Conservation (phyloP, 108 stramenopile genomes). For the Cyclostephanos tholiformis region DNA sequence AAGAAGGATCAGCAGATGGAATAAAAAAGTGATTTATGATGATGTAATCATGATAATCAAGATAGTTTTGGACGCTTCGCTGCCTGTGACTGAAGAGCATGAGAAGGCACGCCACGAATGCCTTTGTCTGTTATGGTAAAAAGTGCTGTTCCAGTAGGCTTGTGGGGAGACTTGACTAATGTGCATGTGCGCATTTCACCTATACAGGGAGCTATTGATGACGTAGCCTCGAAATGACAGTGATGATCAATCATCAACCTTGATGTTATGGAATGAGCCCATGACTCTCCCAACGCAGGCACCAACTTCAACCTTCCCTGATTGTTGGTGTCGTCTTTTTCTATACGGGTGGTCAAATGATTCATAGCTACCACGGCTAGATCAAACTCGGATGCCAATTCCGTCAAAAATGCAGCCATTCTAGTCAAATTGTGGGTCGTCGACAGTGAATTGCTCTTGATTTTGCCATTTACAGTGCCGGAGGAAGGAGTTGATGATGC, state of each 20-base stretch:
- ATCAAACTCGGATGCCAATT: conserved; percentile 65
- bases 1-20: neutral
- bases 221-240: conserved; percentile 11
- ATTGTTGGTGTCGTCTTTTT: conserved; percentile 20
- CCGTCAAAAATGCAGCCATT: conserved; percentile 72
- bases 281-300: conserved; percentile 93
- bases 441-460: conserved; percentile 42
- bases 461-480: conserved; percentile 4
- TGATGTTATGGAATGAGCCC: conserved; percentile 94
- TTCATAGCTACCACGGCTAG: conserved; percentile 90
- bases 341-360: conserved; percentile 92
- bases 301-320: conserved; percentile 51
- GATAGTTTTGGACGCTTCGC: conserved; percentile 3
- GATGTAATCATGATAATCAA: neutral
- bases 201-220: neutral
- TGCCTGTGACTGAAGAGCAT: conserved; percentile 2
- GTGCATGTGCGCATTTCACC: conserved; percentile 51
- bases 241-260: conserved; percentile 62
- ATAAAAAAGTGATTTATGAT: neutral
- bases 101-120: conserved; percentile 8
- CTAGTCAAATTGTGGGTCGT: conserved; percentile 70
- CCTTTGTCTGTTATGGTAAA: conserved; percentile 53
- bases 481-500: conserved; percentile 14
- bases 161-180: conserved; percentile 78
- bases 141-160: conserved; percentile 56